Evolutionary conservation across 768 basidiomycete species (phyloP).

Genomic region (Clavulina sp.): DNA sequence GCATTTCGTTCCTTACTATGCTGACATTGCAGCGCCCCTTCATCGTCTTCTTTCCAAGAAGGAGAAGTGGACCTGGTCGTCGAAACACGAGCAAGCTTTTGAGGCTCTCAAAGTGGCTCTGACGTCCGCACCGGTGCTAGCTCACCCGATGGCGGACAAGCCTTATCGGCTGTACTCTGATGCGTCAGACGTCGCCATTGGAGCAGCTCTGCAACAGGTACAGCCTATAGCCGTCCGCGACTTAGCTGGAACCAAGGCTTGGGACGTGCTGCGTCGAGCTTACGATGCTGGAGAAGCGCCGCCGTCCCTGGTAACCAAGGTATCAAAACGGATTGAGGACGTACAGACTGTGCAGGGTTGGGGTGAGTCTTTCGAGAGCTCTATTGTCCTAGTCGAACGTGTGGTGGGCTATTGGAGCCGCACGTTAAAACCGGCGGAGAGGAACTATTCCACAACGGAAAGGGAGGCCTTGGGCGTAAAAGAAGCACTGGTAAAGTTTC

Average conservation of each 20-base stretch:
- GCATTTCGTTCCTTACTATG: constrained; percentile 13
- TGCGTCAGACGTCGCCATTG: too few species aligned
- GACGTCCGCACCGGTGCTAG: constrained; percentile 7
- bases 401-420: constrained; percentile 20
- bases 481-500: constrained; percentile 23
- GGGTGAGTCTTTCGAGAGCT: constrained; percentile 19
- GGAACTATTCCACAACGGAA: constrained; percentile 25
- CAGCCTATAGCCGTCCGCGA: too few species aligned
- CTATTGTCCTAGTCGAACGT: constrained; percentile 18
- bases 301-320: constrained; percentile 8
- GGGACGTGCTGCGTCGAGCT: too few species aligned
- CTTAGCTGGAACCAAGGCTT: too few species aligned
- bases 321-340: constrained; percentile 13
- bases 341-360: constrained; percentile 17
- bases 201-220: too few species aligned
- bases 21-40: constrained; percentile 10
- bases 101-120: constrained; percentile 5
- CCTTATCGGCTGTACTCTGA: too few species aligned
- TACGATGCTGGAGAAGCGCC: constrained; percentile 3
- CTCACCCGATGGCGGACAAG: too few species aligned
- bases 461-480: constrained; percentile 24
- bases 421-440: constrained; percentile 19
- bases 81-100: constrained; percentile 3
- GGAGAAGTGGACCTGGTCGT: too few species aligned
- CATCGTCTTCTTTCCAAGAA: background rate